phyloP scores from a whole-genome alignment of 352 stramenopile genomes.

The Globisporangium camurandrum region DNA sequence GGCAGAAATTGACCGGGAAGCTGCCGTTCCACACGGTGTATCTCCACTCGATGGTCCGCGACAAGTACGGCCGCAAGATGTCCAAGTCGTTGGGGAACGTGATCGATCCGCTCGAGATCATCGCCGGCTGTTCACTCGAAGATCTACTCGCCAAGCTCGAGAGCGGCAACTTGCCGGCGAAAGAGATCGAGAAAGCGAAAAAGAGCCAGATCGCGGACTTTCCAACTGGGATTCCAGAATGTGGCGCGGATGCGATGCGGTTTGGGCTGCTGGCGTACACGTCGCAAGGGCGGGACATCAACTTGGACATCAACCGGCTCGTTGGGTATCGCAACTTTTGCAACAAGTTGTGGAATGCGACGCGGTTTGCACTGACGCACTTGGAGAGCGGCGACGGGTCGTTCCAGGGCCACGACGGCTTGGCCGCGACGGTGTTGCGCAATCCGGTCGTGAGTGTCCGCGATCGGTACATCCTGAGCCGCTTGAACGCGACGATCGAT shows the following conservation, averaged over 20 bases:
- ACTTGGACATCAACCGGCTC: slow-evolving; percentile 98
- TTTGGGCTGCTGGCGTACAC: slow-evolving; percentile 97
- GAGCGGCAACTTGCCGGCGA: slow-evolving; percentile 94
- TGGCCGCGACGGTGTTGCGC: slow-evolving; percentile 48
- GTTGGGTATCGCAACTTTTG: slow-evolving; percentile 99
- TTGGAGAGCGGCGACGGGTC: slow-evolving; percentile 75
- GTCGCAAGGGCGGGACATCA: slow-evolving; percentile 95
- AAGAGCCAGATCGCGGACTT: slow-evolving; percentile 97
- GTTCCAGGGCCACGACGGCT: slow-evolving; percentile 43
- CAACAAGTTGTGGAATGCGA: slow-evolving; percentile 99
- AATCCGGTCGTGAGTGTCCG: slow-evolving; percentile 60
- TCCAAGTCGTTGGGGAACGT: slow-evolving; percentile 99
- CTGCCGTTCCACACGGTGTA: slow-evolving; percentile 97
- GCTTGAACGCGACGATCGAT: slow-evolving; percentile 67
- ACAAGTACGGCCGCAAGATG: slow-evolving; percentile 99
- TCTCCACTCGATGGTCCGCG: slow-evolving; percentile 96
- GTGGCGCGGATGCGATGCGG: slow-evolving; percentile 96
- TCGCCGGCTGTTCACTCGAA: slow-evolving; percentile 93
- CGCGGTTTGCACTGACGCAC: slow-evolving; percentile 96
- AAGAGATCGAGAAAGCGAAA: slow-evolving; percentile 97
- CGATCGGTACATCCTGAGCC: slow-evolving; percentile 82
- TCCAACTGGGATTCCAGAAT: slow-evolving; percentile 98
- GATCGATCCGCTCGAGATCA: slow-evolving; percentile 97
- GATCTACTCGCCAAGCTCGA: slow-evolving; percentile 94
- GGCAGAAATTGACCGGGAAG: slow-evolving; percentile 94